These are phyloP conservation scores for Clavispora asparagi DNA, from an alignment of 805 yeast species.

Conservation along the genomic window DNA sequence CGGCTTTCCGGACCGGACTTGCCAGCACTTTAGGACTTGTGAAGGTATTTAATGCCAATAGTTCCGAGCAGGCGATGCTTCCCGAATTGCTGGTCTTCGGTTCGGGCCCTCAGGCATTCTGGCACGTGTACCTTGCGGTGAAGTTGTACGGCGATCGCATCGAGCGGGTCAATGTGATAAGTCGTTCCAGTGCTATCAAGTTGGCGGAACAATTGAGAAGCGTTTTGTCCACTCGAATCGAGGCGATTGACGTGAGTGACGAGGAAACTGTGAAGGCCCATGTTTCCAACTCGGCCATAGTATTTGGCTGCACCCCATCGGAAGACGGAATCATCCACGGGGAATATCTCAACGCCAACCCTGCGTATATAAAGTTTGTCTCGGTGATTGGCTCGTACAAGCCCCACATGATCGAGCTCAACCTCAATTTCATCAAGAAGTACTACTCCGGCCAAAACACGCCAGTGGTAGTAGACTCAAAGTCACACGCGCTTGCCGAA, in stretches of 20 bases:
- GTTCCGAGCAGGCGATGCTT: constrained; percentile 21
- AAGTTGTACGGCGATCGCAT: constrained; percentile 34
- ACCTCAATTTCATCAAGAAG: constrained; percentile 32
- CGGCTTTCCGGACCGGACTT: constrained; percentile 66
- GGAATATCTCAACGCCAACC: constrained; percentile 26
- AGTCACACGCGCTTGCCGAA: constrained; percentile 49
- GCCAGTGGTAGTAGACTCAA: constrained; percentile 55
- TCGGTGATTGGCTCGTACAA: constrained; percentile 64
- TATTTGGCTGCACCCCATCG: constrained; percentile 60
- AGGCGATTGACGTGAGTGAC: background rate
- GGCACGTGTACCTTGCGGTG: constrained; percentile 51
- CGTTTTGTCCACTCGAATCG: constrained; percentile 20
- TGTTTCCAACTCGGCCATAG: constrained; percentile 38
- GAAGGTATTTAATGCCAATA: constrained; percentile 16
- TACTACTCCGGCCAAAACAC: constrained; percentile 28
- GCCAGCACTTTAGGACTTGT: constrained; percentile 46
- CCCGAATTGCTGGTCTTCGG: constrained; percentile 45
- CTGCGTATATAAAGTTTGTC: constrained; percentile 31
- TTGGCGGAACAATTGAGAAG: constrained; percentile 19
- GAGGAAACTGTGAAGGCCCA: constrained; percentile 15
- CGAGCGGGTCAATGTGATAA: constrained; percentile 39
- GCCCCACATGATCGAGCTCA: constrained; percentile 64
- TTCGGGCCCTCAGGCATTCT: constrained; percentile 58
- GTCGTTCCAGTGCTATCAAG: constrained; percentile 41
- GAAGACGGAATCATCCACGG: constrained; percentile 41